phyloP scores from a whole-genome alignment of 352 stramenopile species.

The Phytophthora pseudosyringae region DNA sequence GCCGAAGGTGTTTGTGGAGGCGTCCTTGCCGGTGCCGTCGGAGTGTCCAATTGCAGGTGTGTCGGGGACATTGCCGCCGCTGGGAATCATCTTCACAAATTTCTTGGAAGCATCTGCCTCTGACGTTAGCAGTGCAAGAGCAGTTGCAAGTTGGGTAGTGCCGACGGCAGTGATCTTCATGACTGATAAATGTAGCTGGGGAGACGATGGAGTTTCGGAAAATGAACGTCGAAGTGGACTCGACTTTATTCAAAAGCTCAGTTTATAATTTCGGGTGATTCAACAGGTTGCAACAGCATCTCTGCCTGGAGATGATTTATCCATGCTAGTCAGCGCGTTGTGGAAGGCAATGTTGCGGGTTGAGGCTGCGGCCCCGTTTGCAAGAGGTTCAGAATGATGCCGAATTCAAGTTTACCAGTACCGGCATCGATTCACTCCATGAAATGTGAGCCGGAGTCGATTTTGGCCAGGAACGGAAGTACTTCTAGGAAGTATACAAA shows the following conservation, averaged over 20 bases:
- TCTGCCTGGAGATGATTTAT: neutral
- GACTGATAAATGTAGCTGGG: conserved; percentile 1
- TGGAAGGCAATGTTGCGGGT: neutral
- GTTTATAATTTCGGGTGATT: conserved; percentile 9
- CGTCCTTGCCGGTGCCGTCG: conserved; percentile 10
- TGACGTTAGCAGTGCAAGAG: conserved; percentile 3
- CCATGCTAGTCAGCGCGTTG: neutral
- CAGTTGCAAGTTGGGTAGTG: conserved; percentile 10
- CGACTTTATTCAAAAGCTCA: too few relatives aligned
- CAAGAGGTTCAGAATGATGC: conserved; percentile 9
- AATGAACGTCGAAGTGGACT: conserved; percentile 8
- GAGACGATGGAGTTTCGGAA: conserved; percentile 12
- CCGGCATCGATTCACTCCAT: neutral
- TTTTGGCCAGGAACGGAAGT: too few relatives aligned
- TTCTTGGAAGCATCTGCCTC: conserved; percentile 15
- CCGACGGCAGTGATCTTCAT: conserved; percentile 18
- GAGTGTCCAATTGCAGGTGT: conserved; percentile 22
- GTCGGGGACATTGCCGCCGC: conserved; percentile 16
- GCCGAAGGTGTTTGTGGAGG: conserved; percentile 17
- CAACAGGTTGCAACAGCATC: neutral
- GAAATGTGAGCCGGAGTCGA: too few relatives aligned
- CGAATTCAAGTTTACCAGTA: conserved; percentile 4
- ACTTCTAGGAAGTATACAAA: too few relatives aligned
- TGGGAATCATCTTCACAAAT: conserved; percentile 21
- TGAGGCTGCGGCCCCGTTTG: neutral